A percentile compares a stretch with the other conserved stretches of the same genome.
These are phyloP conservation scores for Crithidia mellificae DNA, from an alignment of 208 protist genomes.

Conservation along the genomic window DNA sequence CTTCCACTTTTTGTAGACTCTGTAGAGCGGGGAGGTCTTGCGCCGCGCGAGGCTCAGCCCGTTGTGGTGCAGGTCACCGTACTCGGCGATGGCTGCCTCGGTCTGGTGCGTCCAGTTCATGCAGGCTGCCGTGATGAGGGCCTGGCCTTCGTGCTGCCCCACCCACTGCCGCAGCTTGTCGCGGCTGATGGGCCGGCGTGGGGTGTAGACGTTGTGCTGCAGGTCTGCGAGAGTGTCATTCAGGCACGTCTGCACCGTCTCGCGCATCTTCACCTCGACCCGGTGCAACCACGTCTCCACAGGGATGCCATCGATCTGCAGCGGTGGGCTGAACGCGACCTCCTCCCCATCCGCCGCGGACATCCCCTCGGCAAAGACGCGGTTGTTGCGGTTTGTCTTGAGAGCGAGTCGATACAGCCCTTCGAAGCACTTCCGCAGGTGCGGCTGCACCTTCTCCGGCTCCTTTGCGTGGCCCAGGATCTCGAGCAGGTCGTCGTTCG, in stretches of 20 bases:
- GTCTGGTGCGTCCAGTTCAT: conserved; percentile 96
- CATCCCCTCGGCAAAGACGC: conserved; percentile 86
- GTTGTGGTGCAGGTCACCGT: conserved; percentile 77
- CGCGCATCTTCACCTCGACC: conserved; percentile 93
- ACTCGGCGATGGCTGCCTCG: conserved; percentile 89
- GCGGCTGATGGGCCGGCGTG: conserved; percentile 66
- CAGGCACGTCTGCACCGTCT: conserved; percentile 87
- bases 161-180: conserved; percentile 91
- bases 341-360: conserved; percentile 91
- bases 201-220: conserved; percentile 81
- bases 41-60: conserved; percentile 83
- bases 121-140: conserved; percentile 95
- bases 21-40: conserved; percentile 91
- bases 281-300: conserved; percentile 94
- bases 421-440: conserved; percentile 98
- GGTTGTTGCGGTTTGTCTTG: conserved; percentile 65
- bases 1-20: conserved; percentile 95
- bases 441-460: conserved; percentile 95
- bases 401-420: conserved; percentile 91
- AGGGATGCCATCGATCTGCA: conserved; percentile 88
- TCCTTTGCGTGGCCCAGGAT: conserved; percentile 97
- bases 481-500: conserved; percentile 97
- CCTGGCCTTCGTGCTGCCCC: conserved; percentile 91
- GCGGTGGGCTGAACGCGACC: conserved; percentile 87
- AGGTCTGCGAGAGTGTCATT: conserved; percentile 80